phyloP scores from a whole-genome alignment of 768 basidiomycete genomes.

The Boletus tomentosulus region DNA sequence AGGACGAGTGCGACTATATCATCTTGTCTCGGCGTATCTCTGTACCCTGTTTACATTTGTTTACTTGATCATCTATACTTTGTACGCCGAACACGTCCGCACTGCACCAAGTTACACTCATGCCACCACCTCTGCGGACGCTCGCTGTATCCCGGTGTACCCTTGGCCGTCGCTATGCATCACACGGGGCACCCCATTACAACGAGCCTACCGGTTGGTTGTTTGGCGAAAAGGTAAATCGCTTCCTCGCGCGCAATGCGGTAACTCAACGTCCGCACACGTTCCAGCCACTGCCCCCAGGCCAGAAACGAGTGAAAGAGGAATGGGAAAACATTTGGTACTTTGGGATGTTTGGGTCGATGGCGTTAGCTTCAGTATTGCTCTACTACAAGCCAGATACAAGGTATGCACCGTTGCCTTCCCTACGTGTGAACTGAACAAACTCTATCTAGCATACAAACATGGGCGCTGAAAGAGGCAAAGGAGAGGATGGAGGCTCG shows the following conservation, averaged over 20 bases:
- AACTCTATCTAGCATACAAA: conserved; percentile 62
- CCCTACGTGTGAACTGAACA: conserved; percentile 3
- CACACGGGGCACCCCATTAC: conserved; percentile 76
- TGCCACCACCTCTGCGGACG: conserved; percentile 47
- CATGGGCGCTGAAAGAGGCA: conserved; percentile 89
- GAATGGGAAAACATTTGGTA: conserved; percentile 92
- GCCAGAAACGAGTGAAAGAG: conserved; percentile 83
- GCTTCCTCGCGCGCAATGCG: background rate
- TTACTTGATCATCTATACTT: conserved; percentile 9
- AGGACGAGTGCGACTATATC: conserved; percentile 36
- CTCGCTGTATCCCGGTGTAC: conserved; percentile 21
- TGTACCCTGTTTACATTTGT: conserved; percentile 22
- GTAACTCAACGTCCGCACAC: conserved; percentile 1
- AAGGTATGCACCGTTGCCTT: conserved; percentile 49
- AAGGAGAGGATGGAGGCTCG: conserved; percentile 87
- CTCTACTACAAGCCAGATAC: conserved; percentile 93
- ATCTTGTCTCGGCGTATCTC: conserved; percentile 33
- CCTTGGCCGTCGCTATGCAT: conserved; percentile 51
- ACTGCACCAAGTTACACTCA: conserved; percentile 18
- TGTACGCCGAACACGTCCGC: conserved; percentile 3
- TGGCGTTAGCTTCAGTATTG: conserved; percentile 70
- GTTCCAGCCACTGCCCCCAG: conserved; percentile 65
- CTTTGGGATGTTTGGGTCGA: conserved; percentile 84
- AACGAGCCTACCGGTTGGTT: conserved; percentile 87
- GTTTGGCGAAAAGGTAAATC: conserved; percentile 80